Conservation (phyloP, 495 filamentous ascomycete genomes). For the Bryoglossum gracile region DNA sequence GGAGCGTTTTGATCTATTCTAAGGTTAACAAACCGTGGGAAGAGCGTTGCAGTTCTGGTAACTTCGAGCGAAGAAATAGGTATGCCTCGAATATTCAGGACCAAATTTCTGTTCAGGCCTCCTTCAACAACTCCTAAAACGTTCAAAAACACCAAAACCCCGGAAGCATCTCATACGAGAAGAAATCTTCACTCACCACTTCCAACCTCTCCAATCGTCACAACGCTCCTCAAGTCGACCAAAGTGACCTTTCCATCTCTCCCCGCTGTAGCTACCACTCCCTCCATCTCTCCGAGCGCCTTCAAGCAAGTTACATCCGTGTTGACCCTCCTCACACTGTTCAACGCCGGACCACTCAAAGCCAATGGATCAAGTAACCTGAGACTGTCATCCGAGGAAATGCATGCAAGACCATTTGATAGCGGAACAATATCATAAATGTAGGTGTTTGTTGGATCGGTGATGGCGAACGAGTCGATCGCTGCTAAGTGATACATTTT, state of each 20-base stretch:
- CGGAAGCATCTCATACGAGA: slow-evolving; percentile 38
- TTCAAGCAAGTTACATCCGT: slow-evolving; percentile 51
- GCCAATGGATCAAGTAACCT: slow-evolving; percentile 44
- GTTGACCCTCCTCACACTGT: slow-evolving; percentile 39
- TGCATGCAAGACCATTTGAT: slow-evolving; percentile 37
- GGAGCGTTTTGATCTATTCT: slow-evolving; percentile 30
- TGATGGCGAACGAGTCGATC: slow-evolving; percentile 37
- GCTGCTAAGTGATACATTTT: slow-evolving; percentile 42
- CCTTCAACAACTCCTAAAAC: too few species aligned
- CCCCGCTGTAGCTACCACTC: slow-evolving; percentile 49
- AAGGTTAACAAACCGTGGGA: too few species aligned
- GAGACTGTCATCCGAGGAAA: slow-evolving; percentile 48
- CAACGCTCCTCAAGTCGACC: slow-evolving; percentile 45
- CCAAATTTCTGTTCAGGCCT: too few species aligned
- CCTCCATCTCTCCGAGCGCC: slow-evolving; percentile 31
- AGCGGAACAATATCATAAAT: slow-evolving; percentile 44
- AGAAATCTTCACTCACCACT: slow-evolving; percentile 26
- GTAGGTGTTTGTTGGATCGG: slow-evolving; percentile 36
- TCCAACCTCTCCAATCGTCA: slow-evolving; percentile 20
- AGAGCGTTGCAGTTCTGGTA: too few species aligned
- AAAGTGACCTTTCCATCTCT: slow-evolving; percentile 52
- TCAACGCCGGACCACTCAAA: slow-evolving; percentile 34
- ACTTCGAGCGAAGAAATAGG: too few species aligned
- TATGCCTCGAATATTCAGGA: too few species aligned
- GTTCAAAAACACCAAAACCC: slow-evolving; percentile 35